Base-by-base conservation (phyloP, 2,329 filamentous ascomycete species). In the Colletotrichum destructivum region DNA sequence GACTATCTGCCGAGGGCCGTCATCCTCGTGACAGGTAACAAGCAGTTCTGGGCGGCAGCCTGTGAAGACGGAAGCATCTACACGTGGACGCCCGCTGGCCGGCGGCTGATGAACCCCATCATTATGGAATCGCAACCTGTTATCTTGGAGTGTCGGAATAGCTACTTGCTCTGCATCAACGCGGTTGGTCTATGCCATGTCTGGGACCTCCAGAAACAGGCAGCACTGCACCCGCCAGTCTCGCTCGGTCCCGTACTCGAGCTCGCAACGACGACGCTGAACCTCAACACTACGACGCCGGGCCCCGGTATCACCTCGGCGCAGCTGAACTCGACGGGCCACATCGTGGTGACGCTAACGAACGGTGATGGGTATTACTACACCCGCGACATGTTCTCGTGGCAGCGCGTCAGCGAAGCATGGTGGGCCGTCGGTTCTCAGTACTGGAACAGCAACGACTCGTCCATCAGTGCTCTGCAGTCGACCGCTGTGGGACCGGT, bases 361-460 rank as follows among this genome's bases (percentile, higher is more conserved):
- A 98, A 98, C 76, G 96, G 96, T 23, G 96, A 99, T 77, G 96
- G 96, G 2, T 99, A 95, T 82, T 92, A 92, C 64, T 99, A 99
- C 82, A 94, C 94, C 2, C 89, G 93, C 0, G 88, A 88, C 21
- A 93, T 99, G 92, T 96, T 91, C 81, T 90, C 91, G 9, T 99
- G 96, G 96, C 96, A 98, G 81, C 91, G 95, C 12, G 87, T 99
- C n/a, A 97, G 95, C 2, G 97, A 99, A 80, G 89, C 94, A 2
- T 99, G 96, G 96, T 99, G 96, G 95, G 96, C 96, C 0, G 95
- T 98, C 0, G 95, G 95, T 21, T 97, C 94, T 76, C 96, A 99
- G 80, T 99, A 99, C 81, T 99, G 96, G 97, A 98, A 99, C 81
- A 97, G 95, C 0, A 97, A 95, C 64, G 96, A 98, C 78, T 95